Evolutionary conservation across 305 asterid genomes (phyloP), one percentile per base, ranked within the genome.

Genomic region (Fraxinus angustifolia): DNA sequence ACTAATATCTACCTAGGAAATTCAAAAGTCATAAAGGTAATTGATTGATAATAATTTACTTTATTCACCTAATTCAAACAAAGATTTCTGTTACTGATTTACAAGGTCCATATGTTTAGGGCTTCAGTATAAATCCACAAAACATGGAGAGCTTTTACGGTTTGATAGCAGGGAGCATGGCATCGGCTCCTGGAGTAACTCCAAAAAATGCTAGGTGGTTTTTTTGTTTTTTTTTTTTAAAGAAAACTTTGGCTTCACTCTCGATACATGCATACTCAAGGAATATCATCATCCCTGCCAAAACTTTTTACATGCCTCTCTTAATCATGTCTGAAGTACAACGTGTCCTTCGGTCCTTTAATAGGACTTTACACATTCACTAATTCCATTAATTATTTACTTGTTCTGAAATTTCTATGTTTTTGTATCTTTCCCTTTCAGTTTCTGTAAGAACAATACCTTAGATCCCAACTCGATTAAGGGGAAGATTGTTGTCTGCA

Each of bases 401-500:
- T 75, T 42, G 0, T 71, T 71, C 62, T 82, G 42, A 67, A 67
- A 82, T 73, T 34, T 65, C 79, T 83, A 8, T 79, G 67, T 65
- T 40, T 82, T 38, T 60, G 48, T 38, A 62, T 23, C 71, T 0
- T 72, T 56, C 36, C 79, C 76, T 82, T 38, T 35, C 86, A 91
- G 92, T 84, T 88, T 84, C 26, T 91, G 94, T 84, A 87, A 88
- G 88, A 86, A 6, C 75, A 81, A 86, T 73, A 83, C 92, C 33
- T 83, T 91, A 38, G 88, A 91, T 71, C 91, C 92, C 48, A 82
- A 84, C 76, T 65, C 87, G 83, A 81, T 86, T 8, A 86, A 84
- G 81, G 93, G 92, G 82, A 91, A 89, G 88, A 87, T 91, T 3
- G 91, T 88, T 38, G 88, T 89, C 78, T 88, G 91, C 85, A 67